phyloP scores from a whole-genome alignment of 1,284 basidiomycete species.

The Mycena sp. region DNA sequence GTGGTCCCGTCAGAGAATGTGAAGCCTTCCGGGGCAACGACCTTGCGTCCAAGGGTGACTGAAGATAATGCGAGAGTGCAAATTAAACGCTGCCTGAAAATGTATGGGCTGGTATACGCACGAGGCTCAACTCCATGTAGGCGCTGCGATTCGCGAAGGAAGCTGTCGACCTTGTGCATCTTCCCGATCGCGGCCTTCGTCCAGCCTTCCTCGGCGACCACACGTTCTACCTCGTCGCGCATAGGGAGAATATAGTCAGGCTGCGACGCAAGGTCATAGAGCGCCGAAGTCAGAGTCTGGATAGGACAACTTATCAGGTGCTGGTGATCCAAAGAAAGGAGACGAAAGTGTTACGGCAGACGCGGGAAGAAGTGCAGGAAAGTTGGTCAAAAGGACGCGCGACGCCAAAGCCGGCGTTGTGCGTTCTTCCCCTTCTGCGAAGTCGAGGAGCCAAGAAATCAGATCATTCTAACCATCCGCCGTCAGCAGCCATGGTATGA shows the following conservation, averaged over 20 bases:
- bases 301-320: background rate
- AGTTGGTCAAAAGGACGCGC: slow-evolving; percentile 35
- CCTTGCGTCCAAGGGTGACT: slow-evolving; percentile 17
- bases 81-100: too few species aligned
- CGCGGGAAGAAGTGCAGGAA: slow-evolving; percentile 38
- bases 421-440: slow-evolving; percentile 31
- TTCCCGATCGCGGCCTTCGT: slow-evolving; percentile 47
- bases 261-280: slow-evolving; percentile 51
- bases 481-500: background rate
- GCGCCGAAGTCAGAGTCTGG: slow-evolving; percentile 45
- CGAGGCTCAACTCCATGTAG: slow-evolving; percentile 24
- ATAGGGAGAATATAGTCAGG: slow-evolving; percentile 50
- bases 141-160: slow-evolving; percentile 39
- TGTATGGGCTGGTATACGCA: slow-evolving; percentile 5
- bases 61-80: background rate
- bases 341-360: slow-evolving; percentile 27
- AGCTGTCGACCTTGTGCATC: slow-evolving; percentile 53
- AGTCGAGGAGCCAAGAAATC: slow-evolving; percentile 46
- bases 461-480: slow-evolving; percentile 44
- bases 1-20: slow-evolving; percentile 49
- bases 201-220: slow-evolving; percentile 50
- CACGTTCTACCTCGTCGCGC: slow-evolving; percentile 51
- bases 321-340: too few species aligned
- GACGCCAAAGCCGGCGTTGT: slow-evolving; percentile 34
- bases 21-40: slow-evolving; percentile 41